Evolutionary conservation across 768 basidiomycete genomes (phyloP).

Genomic region (Suillus subalutaceus): DNA sequence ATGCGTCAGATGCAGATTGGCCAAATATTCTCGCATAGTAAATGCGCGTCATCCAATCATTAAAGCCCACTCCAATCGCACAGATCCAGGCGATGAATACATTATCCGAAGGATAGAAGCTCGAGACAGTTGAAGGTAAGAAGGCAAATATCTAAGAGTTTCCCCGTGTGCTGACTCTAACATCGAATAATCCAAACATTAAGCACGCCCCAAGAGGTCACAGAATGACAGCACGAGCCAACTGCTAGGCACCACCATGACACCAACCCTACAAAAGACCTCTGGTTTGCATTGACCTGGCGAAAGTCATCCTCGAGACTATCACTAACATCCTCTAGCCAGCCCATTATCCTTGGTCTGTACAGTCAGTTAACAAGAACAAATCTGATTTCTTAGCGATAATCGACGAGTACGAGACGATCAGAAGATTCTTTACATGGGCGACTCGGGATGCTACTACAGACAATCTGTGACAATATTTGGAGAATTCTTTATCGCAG

Average conservation of each 20-base stretch:
- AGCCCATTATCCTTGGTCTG: not conserved
- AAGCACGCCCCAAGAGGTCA: no score
- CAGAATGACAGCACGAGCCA: not conserved
- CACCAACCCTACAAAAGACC: no score
- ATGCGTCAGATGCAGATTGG: not conserved
- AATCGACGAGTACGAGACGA: no score
- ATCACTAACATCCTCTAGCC: not conserved
- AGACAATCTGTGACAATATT: not conserved
- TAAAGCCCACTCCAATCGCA: not conserved
- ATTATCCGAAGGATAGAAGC: not conserved
- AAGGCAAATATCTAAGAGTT: not conserved
- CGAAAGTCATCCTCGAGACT: not conserved
- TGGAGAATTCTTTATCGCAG: no score
- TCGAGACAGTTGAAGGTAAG: not conserved
- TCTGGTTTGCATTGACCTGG: not conserved
- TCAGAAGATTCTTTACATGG: not conserved
- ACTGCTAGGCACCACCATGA: not conserved
- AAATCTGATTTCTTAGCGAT: not conserved
- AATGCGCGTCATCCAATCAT: not conserved
- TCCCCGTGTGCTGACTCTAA: not conserved
- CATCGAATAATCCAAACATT: not conserved
- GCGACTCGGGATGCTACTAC: not conserved
- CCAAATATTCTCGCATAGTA: not conserved
- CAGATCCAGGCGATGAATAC: not conserved
- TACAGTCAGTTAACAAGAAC: not conserved